Conservation (phyloP, 495 filamentous ascomycete species). For the Cenococcum geophilum region DNA sequence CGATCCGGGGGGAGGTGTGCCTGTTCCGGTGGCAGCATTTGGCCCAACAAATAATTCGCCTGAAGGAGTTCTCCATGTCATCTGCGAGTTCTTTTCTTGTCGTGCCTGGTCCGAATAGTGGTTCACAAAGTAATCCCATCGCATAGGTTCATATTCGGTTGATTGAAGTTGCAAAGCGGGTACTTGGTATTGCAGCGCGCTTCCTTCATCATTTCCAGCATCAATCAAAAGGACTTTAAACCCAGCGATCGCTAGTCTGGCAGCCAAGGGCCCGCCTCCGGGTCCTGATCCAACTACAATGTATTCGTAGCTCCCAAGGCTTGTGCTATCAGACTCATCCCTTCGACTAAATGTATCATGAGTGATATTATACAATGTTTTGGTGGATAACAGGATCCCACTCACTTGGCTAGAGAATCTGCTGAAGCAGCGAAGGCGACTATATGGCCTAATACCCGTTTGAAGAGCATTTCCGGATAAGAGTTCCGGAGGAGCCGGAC, state of each 20-base stretch:
- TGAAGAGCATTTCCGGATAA: too few species aligned
- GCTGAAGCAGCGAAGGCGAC: too few species aligned
- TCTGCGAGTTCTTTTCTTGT: constrained; percentile 27
- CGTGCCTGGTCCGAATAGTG: constrained; percentile 27
- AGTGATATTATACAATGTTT: too few species aligned
- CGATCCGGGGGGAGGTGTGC: constrained; percentile 40
- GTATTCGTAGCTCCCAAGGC: constrained; percentile 29
- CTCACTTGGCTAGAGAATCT: too few species aligned
- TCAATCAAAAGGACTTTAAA: constrained; percentile 30
- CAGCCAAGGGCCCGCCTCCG: constrained; percentile 28
- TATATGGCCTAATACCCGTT: too few species aligned
- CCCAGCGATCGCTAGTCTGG: constrained; percentile 28
- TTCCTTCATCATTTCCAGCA: constrained; percentile 27
- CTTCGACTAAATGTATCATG: too few species aligned
- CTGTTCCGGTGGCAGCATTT: constrained; percentile 22
- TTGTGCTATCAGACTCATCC: too few species aligned
- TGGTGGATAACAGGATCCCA: too few species aligned
- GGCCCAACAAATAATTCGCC: constrained; percentile 29
- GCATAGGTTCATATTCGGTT: constrained; percentile 11
- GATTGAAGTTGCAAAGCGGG: constrained; percentile 14
- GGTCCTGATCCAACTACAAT: constrained; percentile 31
- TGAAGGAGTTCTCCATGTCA: constrained; percentile 25
- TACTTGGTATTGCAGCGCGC: constrained; percentile 19
- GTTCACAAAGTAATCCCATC: constrained; percentile 33
- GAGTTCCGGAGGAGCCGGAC: too few species aligned